Evolutionary conservation across 768 basidiomycete species (phyloP), one percentile per base, ranked within the genome.

Genomic region (Fistulinella prunicolor): DNA sequence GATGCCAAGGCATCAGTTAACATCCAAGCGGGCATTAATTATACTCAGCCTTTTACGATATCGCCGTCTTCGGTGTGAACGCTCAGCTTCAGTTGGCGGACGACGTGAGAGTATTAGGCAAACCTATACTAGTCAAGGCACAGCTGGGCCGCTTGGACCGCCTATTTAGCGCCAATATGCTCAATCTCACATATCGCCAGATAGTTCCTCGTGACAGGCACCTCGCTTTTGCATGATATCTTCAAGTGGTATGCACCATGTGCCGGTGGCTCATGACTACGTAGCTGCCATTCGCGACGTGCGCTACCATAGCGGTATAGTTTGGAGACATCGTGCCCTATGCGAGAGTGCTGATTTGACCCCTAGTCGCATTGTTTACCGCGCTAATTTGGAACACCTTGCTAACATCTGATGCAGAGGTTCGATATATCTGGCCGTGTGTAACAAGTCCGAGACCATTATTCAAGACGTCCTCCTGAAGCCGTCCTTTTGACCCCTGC

Each of bases 391-490:
- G 58, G 55, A 24, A 42, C 23, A 29, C 30, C 12, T 5, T 61
- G 6, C 9, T 54, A 10, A 58, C 50, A 13, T 26, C 61, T 1
- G 51, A 52, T 16, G 41, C 58, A 14, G 61, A 63, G 38, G 44
- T 55, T 30, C 32, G 43, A 0, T 61, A 46, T 17, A 46, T 66
- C 24, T 61, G 52, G 64, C 39, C 38, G 54, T 69, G 22, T 56
- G 67, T 48, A 17, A 9, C 19, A 2, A 17, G 3, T 34, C 30
- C n/a, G n/a, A n/a, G 30, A 30, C 30, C 0, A 10, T 37, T 49
- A 32, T 6, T 42, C 21, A 9, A 6, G 4, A 6, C 10, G 8
- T 8, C 26, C 37, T 20, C 6, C 30, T 40, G 28, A 55, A 6
- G 6, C 22, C 20, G 0, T 6, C 6, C 40, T 10, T 28, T 40